Evolutionary conservation across 352 stramenopile genomes (phyloP).

Genomic region (Globisporangium spiculum): DNA sequence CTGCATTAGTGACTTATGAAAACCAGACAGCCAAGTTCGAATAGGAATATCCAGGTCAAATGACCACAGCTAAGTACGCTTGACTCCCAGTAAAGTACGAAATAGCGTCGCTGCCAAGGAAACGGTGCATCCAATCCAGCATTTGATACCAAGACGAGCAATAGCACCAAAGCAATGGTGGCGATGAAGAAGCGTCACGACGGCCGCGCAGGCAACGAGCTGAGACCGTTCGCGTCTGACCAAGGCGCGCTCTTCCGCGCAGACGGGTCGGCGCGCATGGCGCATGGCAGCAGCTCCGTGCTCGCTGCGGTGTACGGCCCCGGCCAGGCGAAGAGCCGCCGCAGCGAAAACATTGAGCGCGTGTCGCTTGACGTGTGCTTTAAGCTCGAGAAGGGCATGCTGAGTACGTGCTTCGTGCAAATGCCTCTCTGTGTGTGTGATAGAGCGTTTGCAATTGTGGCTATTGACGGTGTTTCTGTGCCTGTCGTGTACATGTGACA

Average conservation of each 20-base stretch:
- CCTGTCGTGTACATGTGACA: not conserved
- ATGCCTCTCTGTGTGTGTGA: not conserved
- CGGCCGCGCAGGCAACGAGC: constrained; percentile 69
- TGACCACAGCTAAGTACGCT: not conserved
- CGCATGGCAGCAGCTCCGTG: constrained; percentile 69
- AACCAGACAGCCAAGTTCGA: not conserved
- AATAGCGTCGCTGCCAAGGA: constrained; percentile 2
- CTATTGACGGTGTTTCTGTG: not conserved
- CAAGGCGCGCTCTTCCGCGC: constrained; percentile 76
- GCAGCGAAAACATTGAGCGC: constrained; percentile 59
- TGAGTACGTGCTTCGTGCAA: constrained; percentile 37
- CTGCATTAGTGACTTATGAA: not conserved
- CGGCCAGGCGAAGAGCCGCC: constrained; percentile 68
- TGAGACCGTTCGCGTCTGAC: constrained; percentile 71
- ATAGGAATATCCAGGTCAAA: not conserved
- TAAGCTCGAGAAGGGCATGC: constrained; percentile 74
- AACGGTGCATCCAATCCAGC: constrained; percentile 4
- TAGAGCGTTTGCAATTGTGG: not conserved
- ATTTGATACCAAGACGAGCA: not conserved
- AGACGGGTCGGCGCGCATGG: constrained; percentile 77
- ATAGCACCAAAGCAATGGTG: constrained; percentile 28
- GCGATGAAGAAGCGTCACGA: constrained; percentile 46
- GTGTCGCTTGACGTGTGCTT: constrained; percentile 76
- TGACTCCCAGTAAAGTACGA: not conserved
- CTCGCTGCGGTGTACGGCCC: constrained; percentile 76